Base-by-base conservation (phyloP, 352 stramenopile genomes). In the Pythium phragmitis region DNA sequence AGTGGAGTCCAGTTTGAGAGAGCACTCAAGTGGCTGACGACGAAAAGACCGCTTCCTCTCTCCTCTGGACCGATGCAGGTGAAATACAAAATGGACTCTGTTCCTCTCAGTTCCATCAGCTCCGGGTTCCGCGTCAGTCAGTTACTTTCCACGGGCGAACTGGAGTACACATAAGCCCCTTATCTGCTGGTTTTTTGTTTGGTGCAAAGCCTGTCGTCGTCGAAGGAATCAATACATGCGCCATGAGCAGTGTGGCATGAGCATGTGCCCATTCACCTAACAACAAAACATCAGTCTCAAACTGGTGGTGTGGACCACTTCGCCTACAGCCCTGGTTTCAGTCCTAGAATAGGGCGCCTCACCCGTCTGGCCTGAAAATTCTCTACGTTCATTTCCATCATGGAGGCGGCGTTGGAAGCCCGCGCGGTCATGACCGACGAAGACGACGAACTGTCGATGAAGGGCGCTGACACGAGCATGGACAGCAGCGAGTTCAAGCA, bases 351-450 rank as follows among this genome's bases (percentile, higher is more conserved):
- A 61, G 28, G 26, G 8, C 7, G 4, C 26, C 26, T 5, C 14
- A 19, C 28, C 45, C 47, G 37, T 17, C 47, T 12, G 36, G 21
- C 42, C 23, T 33, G 4, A 60, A 39, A n/a, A 46, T 13, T 2
- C 23, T 8, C 12, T 6, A 14, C 11, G 57, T 5, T 5, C 13
- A 33, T n/a, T 30, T 30, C 26, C 26, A 62, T n/a, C 28, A 63
- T 66, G 60, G 60, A 66, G 30, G 60, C 28, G 2, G 41, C 60
- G 3, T 7, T 66, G 41, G 60, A 66, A 36, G 60, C 60, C 4
- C 60, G 52, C 14, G 50, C 50, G 3, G 33, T 33, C 7, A 60
- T 66, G 49, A 66, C 60, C n/a, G 62, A 69, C 26, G 62, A 69
- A 28, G 62, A 69, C 21, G 62, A 69, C 23, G 61, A 68, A 17